Base-by-base conservation (phyloP, 169 alveolate genomes). In the Eimeria falciformis region DNA sequence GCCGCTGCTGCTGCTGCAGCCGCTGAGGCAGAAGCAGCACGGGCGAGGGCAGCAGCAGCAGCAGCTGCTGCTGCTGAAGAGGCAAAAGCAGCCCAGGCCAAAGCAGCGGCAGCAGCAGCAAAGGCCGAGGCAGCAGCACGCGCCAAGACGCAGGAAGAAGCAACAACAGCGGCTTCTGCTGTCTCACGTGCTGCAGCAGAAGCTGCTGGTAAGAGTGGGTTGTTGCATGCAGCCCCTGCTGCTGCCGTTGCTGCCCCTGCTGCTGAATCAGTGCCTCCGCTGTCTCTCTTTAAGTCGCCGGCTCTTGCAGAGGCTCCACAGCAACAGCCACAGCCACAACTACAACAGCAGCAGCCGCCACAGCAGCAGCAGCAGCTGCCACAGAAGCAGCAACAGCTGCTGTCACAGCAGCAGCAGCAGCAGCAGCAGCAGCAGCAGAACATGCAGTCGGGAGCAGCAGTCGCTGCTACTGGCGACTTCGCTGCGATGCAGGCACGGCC, bases 1-100 rank as follows among this genome's bases (percentile, higher is more conserved):
- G 87, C 85, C 5, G 85, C 87, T n/a, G 87, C 87, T n/a, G 87
- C 87, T 21, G 87, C 87, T n/a, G 87, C 66, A 46, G 87, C 68
- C 25, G 87, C 56, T 47, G 87, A 37, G 14, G 71, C 23, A 9
- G 87, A 66, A 23, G 46, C 43, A 25, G 68, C 14, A 21, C 37
- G 27, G 50, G 45, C 69, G 12, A 46, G 71, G 23, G 87, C 87
- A 3, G 87, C 87, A 17, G 87, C 87, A 25, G 87, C 87, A n/a
- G 87, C 68, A 5, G 71, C 23, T n/a, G 87, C 66, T 9, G 69
- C 66, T 14, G 1, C 73, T 18, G 87, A 66, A 27, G 87, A 47
- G 33, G 62, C 50, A 46, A 69, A 66, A n/a, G 21, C 9, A 55
- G 87, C 66, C 45, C 71, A 40, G 27, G 68, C 71, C 18, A 58